These are phyloP conservation scores for Artemisia argyi DNA, from an alignment of 129 eudicot species.

Conservation along the genomic window DNA sequence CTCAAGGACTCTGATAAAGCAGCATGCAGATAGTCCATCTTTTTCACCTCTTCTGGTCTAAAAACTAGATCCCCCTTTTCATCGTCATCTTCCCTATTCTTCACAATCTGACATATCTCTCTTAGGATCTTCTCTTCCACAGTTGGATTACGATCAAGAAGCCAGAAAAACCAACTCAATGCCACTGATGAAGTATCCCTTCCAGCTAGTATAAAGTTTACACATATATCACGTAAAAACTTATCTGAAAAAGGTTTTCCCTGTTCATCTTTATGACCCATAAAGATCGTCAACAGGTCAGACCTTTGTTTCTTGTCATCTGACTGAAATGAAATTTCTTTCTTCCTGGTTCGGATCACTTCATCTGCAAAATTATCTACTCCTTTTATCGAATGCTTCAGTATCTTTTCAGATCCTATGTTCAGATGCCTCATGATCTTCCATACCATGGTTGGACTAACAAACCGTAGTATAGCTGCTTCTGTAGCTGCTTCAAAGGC, in stretches of 20 bases:
- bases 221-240: constrained; percentile 89
- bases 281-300: constrained; percentile 83
- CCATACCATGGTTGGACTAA: constrained; percentile 84
- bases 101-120: constrained; percentile 59
- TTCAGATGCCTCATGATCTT: constrained; percentile 64
- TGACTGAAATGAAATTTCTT: constrained; percentile 49
- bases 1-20: constrained; percentile 92
- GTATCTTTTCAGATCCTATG: constrained; percentile 60
- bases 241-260: constrained; percentile 69
- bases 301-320: constrained; percentile 54
- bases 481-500: constrained; percentile 94
- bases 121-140: constrained; percentile 68
- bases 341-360: constrained; percentile 79
- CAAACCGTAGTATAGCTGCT: constrained; percentile 72
- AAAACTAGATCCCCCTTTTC: constrained; percentile 39
- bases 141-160: constrained; percentile 60
- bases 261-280: constrained; percentile 76
- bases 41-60: constrained; percentile 82
- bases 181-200: constrained; percentile 99
- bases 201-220: constrained; percentile 92
- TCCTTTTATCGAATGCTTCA: constrained; percentile 65
- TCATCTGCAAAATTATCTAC: constrained; percentile 78
- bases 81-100: constrained; percentile 40
- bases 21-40: constrained; percentile 92
- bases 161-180: constrained; percentile 97